Evolutionary conservation across 2,329 filamentous ascomycete species (phyloP).

Genomic region (Tolypocladium inflatum): DNA sequence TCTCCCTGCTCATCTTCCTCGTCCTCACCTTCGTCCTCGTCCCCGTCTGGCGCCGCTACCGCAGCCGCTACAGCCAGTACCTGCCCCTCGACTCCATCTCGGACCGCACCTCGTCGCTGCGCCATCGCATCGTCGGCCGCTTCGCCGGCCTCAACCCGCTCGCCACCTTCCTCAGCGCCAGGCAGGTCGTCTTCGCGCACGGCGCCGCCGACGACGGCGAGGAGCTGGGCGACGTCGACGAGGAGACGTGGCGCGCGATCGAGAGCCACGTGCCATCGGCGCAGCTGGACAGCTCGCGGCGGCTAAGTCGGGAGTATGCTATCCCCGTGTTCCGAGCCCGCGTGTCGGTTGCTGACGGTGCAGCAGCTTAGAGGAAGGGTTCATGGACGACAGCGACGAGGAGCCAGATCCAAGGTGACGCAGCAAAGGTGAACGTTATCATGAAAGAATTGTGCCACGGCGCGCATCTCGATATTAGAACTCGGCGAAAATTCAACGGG

Average conservation of each 20-base stretch:
- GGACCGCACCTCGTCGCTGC: conserved; percentile 43
- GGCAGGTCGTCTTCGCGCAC: conserved; percentile 27
- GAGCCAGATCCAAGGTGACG: conserved; percentile 16
- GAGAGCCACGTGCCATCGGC: conserved; percentile 22
- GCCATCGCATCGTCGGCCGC: conserved; percentile 34
- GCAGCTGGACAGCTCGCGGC: conserved; percentile 39
- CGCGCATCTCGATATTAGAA: neutral
- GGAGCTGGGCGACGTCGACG: conserved; percentile 53
- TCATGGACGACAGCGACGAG: conserved; percentile 34
- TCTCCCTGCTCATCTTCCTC: conserved; percentile 62
- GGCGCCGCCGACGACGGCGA: conserved; percentile 45
- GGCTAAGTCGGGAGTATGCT: conserved; percentile 65
- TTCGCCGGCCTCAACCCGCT: conserved; percentile 24
- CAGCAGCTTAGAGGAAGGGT: conserved; percentile 22
- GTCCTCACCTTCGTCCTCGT: conserved; percentile 54
- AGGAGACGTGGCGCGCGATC: conserved; percentile 32
- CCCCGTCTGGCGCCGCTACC: conserved; percentile 61
- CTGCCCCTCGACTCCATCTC: conserved; percentile 58
- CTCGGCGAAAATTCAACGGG: neutral
- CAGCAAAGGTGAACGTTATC: neutral
- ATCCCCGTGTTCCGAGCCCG: neutral
- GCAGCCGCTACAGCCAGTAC: conserved; percentile 63
- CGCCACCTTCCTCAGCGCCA: conserved; percentile 37
- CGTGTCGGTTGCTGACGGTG: conserved; percentile 8
- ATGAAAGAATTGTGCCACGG: neutral